Base-by-base conservation (phyloP, 331 rosid genomes). In the Quercus phellos region DNA sequence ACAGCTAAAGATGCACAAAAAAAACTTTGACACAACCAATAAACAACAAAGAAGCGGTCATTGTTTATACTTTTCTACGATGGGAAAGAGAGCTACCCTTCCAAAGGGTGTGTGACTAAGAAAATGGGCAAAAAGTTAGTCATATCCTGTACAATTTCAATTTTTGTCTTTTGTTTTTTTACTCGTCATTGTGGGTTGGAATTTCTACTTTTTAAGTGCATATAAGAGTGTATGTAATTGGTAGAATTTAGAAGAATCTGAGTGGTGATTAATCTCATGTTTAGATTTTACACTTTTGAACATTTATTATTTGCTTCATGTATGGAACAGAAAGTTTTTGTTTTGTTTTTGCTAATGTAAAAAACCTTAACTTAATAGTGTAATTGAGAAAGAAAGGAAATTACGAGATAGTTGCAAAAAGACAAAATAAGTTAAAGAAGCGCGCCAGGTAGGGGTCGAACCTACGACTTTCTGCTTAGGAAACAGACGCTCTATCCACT, bases 401-500 rank as follows among this genome's bases (percentile, higher is more conserved):
- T 35, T 35, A 6, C 2, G 43, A 46, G 14, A 46, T 9, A 12
- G 16, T 2, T 11, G 51, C 51, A 46, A 46, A 73, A 38, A 68
- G 43, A 2, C 0, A 9, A 4, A 70, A 34, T 6, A 17, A 2
- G 0, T 0, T 4, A 0, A 64, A 27, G 2, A 29, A 0, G 0
- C 93, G 97, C 97, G 92, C 95, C 93, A 93, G 95, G 86, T 84
- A 88, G 98, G 97, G 95, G 88, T 88, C 93, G 98, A 93, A 90
- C 98, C 98, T 91, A 84, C 95, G 93, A 89, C 93, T 87, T 93
- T 93, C 94, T 87, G 90, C 97, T 92, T 90, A 92, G 96, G 97
- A 92, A 94, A 92, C 94, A 89, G 95, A 94, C 92, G 94, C 95
- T 92, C 93, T 88, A 92, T 94, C 94, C 99, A 88, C 97, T 92